Percentiles rank a stretch among this genome's conserved stretches.
Evolutionary conservation across 2,329 filamentous ascomycete genomes (phyloP).

Genomic region (Colletotrichum sublineola): DNA sequence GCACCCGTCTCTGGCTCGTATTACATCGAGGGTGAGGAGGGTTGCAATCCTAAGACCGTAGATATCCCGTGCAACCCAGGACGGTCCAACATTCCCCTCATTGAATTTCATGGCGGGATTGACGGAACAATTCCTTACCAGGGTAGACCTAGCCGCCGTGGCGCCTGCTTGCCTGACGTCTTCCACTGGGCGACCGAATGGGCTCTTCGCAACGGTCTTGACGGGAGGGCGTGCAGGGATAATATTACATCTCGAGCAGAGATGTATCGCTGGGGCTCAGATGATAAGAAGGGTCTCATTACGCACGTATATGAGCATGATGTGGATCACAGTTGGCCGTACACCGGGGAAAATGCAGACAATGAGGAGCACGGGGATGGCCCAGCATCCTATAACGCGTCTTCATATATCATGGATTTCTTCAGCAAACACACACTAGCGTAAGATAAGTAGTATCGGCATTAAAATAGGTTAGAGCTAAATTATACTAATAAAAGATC

Average conservation of each 20-base stretch:
- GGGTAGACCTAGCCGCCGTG: conserved; percentile 56
- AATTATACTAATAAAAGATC: too few species aligned
- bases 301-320: conserved; percentile 34
- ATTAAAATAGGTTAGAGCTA: too few species aligned
- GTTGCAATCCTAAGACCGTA: conserved; percentile 53
- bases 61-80: conserved; percentile 53
- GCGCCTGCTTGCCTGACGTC: conserved; percentile 60
- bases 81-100: conserved; percentile 55
- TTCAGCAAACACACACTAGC: conserved; percentile 11
- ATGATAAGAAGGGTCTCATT: conserved; percentile 7
- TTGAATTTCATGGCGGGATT: conserved; percentile 64
- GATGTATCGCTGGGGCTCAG: conserved; percentile 20
- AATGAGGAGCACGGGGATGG: conserved; percentile 39
- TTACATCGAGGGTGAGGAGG: conserved; percentile 53
- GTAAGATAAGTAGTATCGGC: too few species aligned
- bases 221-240: not conserved
- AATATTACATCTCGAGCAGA: conserved; percentile 12
- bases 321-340: conserved; percentile 43
- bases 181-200: conserved; percentile 55
- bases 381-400: conserved; percentile 43
- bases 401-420: conserved; percentile 42
- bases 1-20: conserved; percentile 58
- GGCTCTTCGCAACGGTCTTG: conserved; percentile 50
- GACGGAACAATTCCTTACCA: conserved; percentile 61
- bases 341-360: conserved; percentile 38